Percentiles rank a stretch among this genome's conserved stretches.
Conservation (phyloP, 1,284 basidiomycete species). For the Tilletia walkeri region DNA sequence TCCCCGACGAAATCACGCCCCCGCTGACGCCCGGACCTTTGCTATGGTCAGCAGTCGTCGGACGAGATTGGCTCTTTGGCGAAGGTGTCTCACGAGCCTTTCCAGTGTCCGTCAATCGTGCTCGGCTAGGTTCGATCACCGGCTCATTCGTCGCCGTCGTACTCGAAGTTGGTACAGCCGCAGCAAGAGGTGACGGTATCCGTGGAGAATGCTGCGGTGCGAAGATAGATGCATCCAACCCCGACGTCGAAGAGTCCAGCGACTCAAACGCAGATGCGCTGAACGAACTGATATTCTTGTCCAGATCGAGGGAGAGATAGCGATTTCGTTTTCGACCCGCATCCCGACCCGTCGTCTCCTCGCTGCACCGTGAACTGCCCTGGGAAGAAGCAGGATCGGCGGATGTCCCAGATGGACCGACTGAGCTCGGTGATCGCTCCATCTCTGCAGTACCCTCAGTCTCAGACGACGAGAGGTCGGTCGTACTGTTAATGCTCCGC, state of each 20-base stretch:
- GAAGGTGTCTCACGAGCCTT: not conserved
- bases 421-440: slow-evolving; percentile 1
- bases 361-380: slow-evolving; percentile 23
- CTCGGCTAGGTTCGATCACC: not conserved
- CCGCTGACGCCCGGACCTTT: not conserved
- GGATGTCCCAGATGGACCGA: not conserved
- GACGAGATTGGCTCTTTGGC: slow-evolving; percentile 4
- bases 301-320: slow-evolving; percentile 43
- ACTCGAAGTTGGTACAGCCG: not conserved
- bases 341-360: slow-evolving; percentile 25
- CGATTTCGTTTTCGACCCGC: slow-evolving; percentile 32
- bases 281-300: slow-evolving; percentile 45
- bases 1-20: not conserved
- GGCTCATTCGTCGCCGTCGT: not conserved
- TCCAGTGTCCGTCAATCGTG: not conserved
- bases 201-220: slow-evolving; percentile 1
- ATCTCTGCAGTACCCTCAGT: not conserved
- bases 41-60: not conserved
- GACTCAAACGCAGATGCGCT: slow-evolving; percentile 40
- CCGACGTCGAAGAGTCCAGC: slow-evolving; percentile 5
- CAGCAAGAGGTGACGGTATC: slow-evolving; percentile 10
- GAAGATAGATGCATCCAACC: not conserved
- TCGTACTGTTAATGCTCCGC: not conserved
- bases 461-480: not conserved
- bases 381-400: slow-evolving; percentile 27